phyloP scores from a whole-genome alignment of 371 early-diverging fungal species.

The Lichtheimia corymbifera region DNA sequence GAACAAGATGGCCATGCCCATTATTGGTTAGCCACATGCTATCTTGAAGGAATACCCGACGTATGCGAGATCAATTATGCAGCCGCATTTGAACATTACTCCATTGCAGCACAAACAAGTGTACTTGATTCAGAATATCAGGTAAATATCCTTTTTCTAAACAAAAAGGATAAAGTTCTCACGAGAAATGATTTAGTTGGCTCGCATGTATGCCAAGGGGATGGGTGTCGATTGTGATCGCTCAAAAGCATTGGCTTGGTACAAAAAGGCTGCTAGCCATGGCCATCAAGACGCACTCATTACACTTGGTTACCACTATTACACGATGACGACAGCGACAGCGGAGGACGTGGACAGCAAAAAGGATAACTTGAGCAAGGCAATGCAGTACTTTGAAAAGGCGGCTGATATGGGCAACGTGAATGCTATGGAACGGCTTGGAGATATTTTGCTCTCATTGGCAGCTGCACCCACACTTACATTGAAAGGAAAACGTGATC shows the following conservation, averaged over 20 bases:
- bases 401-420: conserved; percentile 45
- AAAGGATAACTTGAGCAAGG: conserved; percentile 37
- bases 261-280: conserved; percentile 48
- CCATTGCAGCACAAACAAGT: conserved; percentile 30
- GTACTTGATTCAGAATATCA: conserved; percentile 44
- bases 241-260: conserved; percentile 53
- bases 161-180: neutral
- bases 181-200: conserved; percentile 25
- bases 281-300: conserved; percentile 45
- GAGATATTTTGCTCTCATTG: conserved; percentile 36
- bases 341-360: conserved; percentile 44
- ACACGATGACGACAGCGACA: conserved; percentile 40
- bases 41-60: conserved; percentile 40
- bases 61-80: conserved; percentile 23
- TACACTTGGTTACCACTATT: conserved; percentile 49
- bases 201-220: conserved; percentile 53
- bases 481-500: conserved; percentile 5
- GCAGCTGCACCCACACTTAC: conserved; percentile 23
- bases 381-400: conserved; percentile 42
- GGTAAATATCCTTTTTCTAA: conserved; percentile 19
- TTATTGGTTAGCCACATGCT: conserved; percentile 47
- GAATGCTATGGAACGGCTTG: conserved; percentile 48
- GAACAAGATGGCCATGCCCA: conserved; percentile 27
- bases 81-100: conserved; percentile 35
- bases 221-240: conserved; percentile 52